These are phyloP conservation scores for Pseudomassariella vexata DNA, from an alignment of 2,329 filamentous ascomycete genomes.

Conservation along the genomic window DNA sequence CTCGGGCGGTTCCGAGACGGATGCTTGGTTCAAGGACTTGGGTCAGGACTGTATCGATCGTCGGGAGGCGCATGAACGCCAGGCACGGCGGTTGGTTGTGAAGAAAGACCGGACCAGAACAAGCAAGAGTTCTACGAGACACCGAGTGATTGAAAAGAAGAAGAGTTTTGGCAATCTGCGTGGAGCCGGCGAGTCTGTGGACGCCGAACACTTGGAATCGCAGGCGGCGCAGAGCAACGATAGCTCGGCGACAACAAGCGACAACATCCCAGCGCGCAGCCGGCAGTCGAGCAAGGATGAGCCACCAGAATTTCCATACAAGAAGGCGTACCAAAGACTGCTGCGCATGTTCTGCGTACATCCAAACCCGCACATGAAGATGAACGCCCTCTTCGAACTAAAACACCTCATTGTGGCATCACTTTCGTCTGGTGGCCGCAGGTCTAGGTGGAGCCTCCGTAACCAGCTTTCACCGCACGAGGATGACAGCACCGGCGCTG, in stretches of 20 bases:
- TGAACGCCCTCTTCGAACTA: constrained; percentile 77
- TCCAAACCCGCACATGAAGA: constrained; percentile 80
- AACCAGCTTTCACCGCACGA: constrained; percentile 28
- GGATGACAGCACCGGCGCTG: constrained; percentile 24
- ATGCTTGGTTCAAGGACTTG: constrained; percentile 73
- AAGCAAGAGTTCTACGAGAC: constrained; percentile 38
- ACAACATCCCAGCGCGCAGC: constrained; percentile 27
- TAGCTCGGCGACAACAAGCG: constrained; percentile 32
- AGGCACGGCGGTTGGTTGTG: constrained; percentile 31
- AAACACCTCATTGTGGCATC: constrained; percentile 77
- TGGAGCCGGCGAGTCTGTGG: constrained; percentile 35
- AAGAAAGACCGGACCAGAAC: constrained; percentile 37
- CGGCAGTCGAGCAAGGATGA: constrained; percentile 25
- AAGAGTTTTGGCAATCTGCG: constrained; percentile 63
- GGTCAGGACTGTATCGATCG: constrained; percentile 61
- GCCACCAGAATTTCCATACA: constrained; percentile 66
- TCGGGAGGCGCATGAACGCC: constrained; percentile 48
- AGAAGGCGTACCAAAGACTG: constrained; percentile 71
- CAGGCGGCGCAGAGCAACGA: constrained; percentile 34
- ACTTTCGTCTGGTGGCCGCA: constrained; percentile 49
- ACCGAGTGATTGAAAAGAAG: constrained; percentile 56
- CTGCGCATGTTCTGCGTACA: constrained; percentile 84
- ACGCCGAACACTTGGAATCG: constrained; percentile 28
- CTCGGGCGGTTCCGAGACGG: constrained; percentile 86
- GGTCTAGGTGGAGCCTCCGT: constrained; percentile 29